Conservation (phyloP, 1,139 yeast species). For the Protomyces pachydermus region DNA sequence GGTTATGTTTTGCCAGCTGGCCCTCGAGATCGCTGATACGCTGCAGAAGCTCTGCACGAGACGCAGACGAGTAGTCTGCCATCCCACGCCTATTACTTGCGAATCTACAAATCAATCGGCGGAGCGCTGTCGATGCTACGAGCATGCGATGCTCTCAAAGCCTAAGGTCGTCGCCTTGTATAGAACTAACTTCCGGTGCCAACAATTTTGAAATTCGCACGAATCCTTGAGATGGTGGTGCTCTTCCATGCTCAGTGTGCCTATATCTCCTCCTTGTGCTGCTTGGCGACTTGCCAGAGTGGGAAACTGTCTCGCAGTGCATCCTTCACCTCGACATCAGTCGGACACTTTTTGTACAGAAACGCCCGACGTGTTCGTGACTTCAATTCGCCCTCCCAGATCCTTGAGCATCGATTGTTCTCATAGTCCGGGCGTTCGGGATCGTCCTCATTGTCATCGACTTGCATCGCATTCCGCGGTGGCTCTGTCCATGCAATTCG, state of each 20-base stretch:
- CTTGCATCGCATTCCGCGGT: conserved; percentile 39
- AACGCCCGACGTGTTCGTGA: conserved; percentile 56
- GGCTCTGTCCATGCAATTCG: conserved; percentile 67
- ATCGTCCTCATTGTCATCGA: conserved; percentile 30
- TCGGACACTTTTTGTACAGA: conserved; percentile 50
- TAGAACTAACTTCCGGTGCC: too few species aligned
- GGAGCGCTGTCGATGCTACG: too few species aligned
- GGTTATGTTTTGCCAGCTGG: background rate
- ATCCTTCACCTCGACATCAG: conserved; percentile 54
- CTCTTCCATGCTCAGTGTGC: too few species aligned
- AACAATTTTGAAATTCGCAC: background rate
- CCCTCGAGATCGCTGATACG: background rate
- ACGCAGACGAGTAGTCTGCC: background rate
- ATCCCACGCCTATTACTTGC: background rate
- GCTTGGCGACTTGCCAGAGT: conserved; percentile 22
- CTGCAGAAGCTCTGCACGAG: background rate
- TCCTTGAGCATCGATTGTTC: conserved; percentile 49
- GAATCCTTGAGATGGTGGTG: background rate
- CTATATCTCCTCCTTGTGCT: conserved; percentile 3
- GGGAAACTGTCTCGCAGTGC: conserved; percentile 45
- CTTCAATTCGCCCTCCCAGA: conserved; percentile 74
- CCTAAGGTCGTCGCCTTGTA: too few species aligned
- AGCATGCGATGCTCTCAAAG: too few species aligned
- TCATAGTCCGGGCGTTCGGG: conserved; percentile 42
- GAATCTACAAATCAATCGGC: background rate